These are phyloP conservation scores for Fusarium camptoceras DNA, from an alignment of 2,329 filamentous ascomycete species.

Conservation along the genomic window DNA sequence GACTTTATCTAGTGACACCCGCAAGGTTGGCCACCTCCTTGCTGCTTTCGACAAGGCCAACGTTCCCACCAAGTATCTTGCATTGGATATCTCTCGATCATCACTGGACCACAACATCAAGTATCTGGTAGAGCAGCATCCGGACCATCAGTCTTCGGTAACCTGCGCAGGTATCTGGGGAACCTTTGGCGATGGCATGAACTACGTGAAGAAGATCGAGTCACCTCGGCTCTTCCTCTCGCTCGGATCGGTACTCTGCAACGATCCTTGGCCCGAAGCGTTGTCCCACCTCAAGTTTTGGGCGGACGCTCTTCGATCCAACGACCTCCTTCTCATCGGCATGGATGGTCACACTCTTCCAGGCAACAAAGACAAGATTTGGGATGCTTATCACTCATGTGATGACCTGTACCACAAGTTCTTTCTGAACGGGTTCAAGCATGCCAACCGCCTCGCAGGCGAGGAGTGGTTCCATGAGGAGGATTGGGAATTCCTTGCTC, in stretches of 20 bases:
- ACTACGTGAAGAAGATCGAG: conserved; percentile 48
- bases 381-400: conserved; percentile 55
- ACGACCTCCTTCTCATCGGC: conserved; percentile 54
- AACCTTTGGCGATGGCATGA: conserved; percentile 53
- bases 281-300: conserved; percentile 52
- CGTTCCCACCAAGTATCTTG: conserved; percentile 52
- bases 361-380: conserved; percentile 52
- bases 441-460: conserved; percentile 53
- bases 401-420: conserved; percentile 53
- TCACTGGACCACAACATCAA: conserved; percentile 53
- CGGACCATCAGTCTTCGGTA: conserved; percentile 44
- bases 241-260: conserved; percentile 57
- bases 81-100: conserved; percentile 55
- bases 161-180: conserved; percentile 56
- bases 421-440: conserved; percentile 55
- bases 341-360: conserved; percentile 56
- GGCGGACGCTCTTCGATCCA: conserved; percentile 51
- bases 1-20: conserved; percentile 52
- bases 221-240: conserved; percentile 55
- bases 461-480: conserved; percentile 52
- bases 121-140: conserved; percentile 49
- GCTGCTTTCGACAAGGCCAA: conserved; percentile 50
- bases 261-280: conserved; percentile 54
- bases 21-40: conserved; percentile 55
- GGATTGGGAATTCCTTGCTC: conserved; percentile 55